Evolutionary conservation across 2,329 filamentous ascomycete species (phyloP), one percentile per base, ranked within the genome.

Genomic region (Sclerotinia subarctica): DNA sequence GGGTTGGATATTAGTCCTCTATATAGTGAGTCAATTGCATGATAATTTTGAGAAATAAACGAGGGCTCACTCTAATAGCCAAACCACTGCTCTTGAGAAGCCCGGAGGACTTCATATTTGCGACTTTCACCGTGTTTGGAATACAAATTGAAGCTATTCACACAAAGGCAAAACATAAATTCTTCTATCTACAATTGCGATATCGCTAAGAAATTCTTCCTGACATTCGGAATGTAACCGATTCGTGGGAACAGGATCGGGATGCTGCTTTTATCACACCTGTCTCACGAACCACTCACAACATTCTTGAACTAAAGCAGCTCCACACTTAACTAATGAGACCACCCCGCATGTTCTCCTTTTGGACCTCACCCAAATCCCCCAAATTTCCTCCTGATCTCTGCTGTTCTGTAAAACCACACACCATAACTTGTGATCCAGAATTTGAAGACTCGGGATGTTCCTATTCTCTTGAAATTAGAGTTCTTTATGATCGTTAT

Each of bases 51-150:
- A 57, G 29, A 42, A n/a, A 46, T 1, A 53, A 35, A 13, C 3
- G 44, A 26, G n/a, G 44, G n/a, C 64, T 66, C 74, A 76, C 76
- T 72, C 71, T 72, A 44, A 74, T 72, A 74, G 74, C 72, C 74
- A 74, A 72, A 68, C 75, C 72, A 70, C 76, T 72, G 72, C 73
- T 74, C 68, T 69, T 70, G 64, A 77, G 70, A 73, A 77, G 71
- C 68, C 75, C 74, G 54, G 53, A 57, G 46, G 72, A 69, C 70
- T 72, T 74, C 76, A 78, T 77, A 59, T 54, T 63, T 62, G 24
- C 56, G 47, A 47, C n/a, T 53, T 38, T 67, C 65, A 63, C 13
- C 56, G 17, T 11, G 10, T 67, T 42, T 21, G 35, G 21, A 10
- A 62, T 21, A 13, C 19, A 46, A 44, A 51, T 56, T 64, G 38